Base-by-base conservation (phyloP, 2,329 filamentous ascomycete genomes). In the Fusarium sp. region DNA sequence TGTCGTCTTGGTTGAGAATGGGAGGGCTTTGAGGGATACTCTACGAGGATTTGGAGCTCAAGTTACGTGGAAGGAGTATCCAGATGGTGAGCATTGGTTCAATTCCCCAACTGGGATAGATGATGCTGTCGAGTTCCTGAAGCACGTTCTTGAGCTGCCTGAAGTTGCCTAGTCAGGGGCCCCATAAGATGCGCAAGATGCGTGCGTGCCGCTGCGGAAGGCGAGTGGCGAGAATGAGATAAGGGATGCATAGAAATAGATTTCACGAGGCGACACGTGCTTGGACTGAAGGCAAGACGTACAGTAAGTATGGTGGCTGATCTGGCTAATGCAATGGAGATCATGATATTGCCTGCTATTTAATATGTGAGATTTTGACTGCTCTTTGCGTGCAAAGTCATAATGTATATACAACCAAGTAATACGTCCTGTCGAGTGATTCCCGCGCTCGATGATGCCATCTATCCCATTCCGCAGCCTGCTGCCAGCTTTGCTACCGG, bases 11-110 rank as follows among this genome's bases (percentile, higher is more conserved):
- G 71, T 87, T 0, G 73, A 78, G 42, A 61, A 36, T 24, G 58
- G 58, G 9, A 49, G 58, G 22, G 11, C 5, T 9, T 17, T 62
- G 42, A 51, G 80, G 12, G 80, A 83, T 7, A 78, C 75, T 0
- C 74, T 87, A 24, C 46, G 62, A 2, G 71, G 72, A 2, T 84
- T 85, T 42, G 84, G 84, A 0, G 79, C 83, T 7, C 56, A 78
- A n/a, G 83, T 86, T 2, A 68, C 73, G 10, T 85, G 83, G 83
- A 82, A 75, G 44, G 81, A 84, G 68, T 87, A 87, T 67, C 69
- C 77, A 1, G 71, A 79, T 22, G 85, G 85, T 9, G 83, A 81
- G 0, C 84, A 87, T 66, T 86, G 84, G 84, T 79, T 86, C 38
- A 82, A 87, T 66, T 80, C 82, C 22, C 84, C 84, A 0, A 60